Conservation (phyloP, 78 protist species). For the Dictyostelium intermedium region DNA sequence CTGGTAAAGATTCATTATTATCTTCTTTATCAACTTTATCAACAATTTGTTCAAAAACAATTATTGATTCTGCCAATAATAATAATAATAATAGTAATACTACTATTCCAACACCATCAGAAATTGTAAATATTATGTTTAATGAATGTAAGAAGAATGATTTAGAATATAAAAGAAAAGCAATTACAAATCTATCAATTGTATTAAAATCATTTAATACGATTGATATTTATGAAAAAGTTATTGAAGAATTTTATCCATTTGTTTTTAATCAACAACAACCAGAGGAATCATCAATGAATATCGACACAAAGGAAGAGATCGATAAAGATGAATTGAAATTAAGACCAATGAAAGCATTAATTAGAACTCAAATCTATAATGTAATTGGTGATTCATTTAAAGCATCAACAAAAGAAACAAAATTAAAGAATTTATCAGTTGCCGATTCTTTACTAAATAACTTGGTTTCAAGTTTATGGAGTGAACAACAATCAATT, state of each 20-base stretch:
- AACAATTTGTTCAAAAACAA: constrained; percentile 18
- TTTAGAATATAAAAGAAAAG: constrained; percentile 78
- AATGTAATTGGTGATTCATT: constrained; percentile 50
- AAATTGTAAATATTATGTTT: constrained; percentile 24
- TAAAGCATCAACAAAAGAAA: constrained; percentile 5
- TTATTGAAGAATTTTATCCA: constrained; percentile 40
- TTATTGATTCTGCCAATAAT: background rate
- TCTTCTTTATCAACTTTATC: constrained; percentile 44
- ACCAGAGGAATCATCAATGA: background rate
- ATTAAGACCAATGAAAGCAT: constrained; percentile 32
- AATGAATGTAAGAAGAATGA: constrained; percentile 78
- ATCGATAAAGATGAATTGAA: constrained; percentile 64
- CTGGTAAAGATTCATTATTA: constrained; percentile 73
- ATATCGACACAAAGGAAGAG: background rate
- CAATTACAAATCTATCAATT: constrained; percentile 29
- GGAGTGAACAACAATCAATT: constrained; percentile 71
- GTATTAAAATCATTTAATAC: constrained; percentile 32
- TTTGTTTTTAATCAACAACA: background rate
- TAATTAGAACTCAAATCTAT: constrained; percentile 26
- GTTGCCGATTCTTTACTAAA: background rate
- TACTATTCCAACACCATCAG: background rate
- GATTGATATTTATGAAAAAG: constrained; percentile 42
- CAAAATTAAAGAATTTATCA: constrained; percentile 1
- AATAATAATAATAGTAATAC: background rate
- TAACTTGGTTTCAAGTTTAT: constrained; percentile 7